Evolutionary conservation across 192 early-diverging fungal genomes (phyloP).

Genomic region (Coemansia guatemalensis): DNA sequence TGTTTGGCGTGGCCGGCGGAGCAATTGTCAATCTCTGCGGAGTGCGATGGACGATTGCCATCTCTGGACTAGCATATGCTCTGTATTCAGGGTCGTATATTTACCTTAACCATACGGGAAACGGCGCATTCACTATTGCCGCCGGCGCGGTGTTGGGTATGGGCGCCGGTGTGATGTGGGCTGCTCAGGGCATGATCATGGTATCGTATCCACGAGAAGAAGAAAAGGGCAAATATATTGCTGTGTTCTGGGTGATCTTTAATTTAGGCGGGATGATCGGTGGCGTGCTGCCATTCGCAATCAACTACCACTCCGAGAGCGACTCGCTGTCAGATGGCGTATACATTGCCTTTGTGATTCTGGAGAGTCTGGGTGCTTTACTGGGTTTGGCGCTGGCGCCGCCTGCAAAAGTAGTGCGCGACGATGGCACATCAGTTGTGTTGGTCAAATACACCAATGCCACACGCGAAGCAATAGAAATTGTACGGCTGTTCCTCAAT

Average conservation of each 20-base stretch:
- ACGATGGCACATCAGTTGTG: slow-evolving; percentile 68
- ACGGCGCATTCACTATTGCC: slow-evolving; percentile 64
- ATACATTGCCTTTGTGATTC: slow-evolving; percentile 78
- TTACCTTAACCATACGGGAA: slow-evolving; percentile 61
- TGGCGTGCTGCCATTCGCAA: slow-evolving; percentile 68
- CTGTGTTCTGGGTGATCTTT: slow-evolving; percentile 88
- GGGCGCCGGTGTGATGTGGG: slow-evolving; percentile 79
- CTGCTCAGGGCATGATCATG: slow-evolving; percentile 82
- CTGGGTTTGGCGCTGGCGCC: slow-evolving; percentile 64
- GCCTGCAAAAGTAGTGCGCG: slow-evolving; percentile 63
- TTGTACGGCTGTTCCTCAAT: slow-evolving; percentile 80
- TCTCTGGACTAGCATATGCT: slow-evolving; percentile 68
- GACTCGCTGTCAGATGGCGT: slow-evolving; percentile 57
- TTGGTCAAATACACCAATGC: slow-evolving; percentile 71
- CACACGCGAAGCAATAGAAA: slow-evolving; percentile 52
- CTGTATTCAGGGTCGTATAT: slow-evolving; percentile 78
- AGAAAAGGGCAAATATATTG: slow-evolving; percentile 79
- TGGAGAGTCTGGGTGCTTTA: slow-evolving; percentile 69
- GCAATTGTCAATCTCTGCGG: slow-evolving; percentile 79
- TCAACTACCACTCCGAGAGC: slow-evolving; percentile 61
- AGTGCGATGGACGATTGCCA: slow-evolving; percentile 65
- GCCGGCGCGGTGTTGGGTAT: slow-evolving; percentile 80
- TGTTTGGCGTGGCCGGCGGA: slow-evolving; percentile 75
- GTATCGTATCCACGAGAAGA: slow-evolving; percentile 80
- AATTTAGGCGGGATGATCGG: slow-evolving; percentile 82